Percentiles rank a stretch among this genome's conserved stretches.
Evolutionary conservation across 176 grass and related monocot species (phyloP).

Genomic region (Bonia amplexicaulis): DNA sequence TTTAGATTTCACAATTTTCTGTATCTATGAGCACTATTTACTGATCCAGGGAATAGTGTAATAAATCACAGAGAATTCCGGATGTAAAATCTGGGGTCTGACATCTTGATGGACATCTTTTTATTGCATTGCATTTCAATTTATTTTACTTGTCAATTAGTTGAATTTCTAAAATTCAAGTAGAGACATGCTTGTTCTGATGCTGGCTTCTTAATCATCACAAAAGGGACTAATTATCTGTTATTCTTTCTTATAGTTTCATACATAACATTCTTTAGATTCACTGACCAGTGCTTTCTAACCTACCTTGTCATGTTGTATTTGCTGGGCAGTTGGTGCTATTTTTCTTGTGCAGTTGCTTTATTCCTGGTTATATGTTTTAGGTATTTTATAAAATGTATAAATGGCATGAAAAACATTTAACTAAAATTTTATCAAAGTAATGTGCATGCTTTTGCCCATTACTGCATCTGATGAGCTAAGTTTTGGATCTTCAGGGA

Average conservation of each 20-base stretch:
- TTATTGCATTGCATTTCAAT: too few relatives aligned
- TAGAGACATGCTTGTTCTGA: not conserved
- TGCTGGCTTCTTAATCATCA: not conserved
- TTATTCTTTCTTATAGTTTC: not conserved
- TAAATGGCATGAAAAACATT: not conserved
- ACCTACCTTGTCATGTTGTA: not conserved
- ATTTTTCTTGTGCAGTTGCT: not conserved
- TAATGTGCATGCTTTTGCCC: constrained; percentile 1
- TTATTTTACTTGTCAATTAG: constrained; percentile 4
- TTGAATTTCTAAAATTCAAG: constrained; percentile 1
- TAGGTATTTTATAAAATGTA: not conserved
- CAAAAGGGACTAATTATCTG: not conserved
- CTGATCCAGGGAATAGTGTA: too few relatives aligned
- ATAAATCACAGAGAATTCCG: too few relatives aligned
- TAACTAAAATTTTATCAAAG: not conserved
- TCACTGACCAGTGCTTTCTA: not conserved
- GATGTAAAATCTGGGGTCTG: too few relatives aligned
- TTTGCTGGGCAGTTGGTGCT: not conserved
- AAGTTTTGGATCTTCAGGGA: constrained; percentile 48
- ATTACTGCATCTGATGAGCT: not conserved
- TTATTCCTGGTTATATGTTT: not conserved
- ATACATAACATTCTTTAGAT: not conserved
- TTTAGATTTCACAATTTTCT: too few relatives aligned
- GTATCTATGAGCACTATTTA: too few relatives aligned
- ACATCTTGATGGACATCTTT: too few relatives aligned